Conservation (phyloP, 2,329 filamentous ascomycete genomes). For the Colletotrichum sp. region DNA sequence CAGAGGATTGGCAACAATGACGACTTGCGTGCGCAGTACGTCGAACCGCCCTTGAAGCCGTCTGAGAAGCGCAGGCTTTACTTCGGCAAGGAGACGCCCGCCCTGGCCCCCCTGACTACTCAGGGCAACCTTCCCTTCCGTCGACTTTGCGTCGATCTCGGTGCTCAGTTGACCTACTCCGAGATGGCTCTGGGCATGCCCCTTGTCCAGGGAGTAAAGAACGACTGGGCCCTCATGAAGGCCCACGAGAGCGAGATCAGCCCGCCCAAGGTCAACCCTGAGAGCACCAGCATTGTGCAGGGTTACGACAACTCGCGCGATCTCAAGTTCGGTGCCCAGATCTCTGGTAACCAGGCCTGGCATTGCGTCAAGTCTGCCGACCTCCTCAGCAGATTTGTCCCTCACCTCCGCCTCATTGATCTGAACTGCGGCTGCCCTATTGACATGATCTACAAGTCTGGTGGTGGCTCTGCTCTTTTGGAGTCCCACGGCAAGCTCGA, state of each 20-base stretch:
- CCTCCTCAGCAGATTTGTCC: slow-evolving; percentile 75
- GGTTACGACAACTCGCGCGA: slow-evolving; percentile 85
- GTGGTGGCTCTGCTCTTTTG: slow-evolving; percentile 90
- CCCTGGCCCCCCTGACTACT: slow-evolving; percentile 92
- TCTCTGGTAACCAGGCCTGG: slow-evolving; percentile 92
- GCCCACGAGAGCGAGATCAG: slow-evolving; percentile 82
- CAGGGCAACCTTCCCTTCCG: slow-evolving; percentile 97
- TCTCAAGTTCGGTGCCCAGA: slow-evolving; percentile 88
- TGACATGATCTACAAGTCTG: slow-evolving; percentile 87
- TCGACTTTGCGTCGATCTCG: slow-evolving; percentile 84
- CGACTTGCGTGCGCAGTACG: slow-evolving; percentile 79
- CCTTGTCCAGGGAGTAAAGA: slow-evolving; percentile 85
- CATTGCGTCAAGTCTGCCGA: slow-evolving; percentile 88
- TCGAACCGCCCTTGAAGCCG: slow-evolving; percentile 85
- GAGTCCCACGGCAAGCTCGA: slow-evolving; percentile 87
- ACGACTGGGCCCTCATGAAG: slow-evolving; percentile 95
- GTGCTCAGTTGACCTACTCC: slow-evolving; percentile 92
- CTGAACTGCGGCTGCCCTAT: slow-evolving; percentile 98
- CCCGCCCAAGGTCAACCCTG: slow-evolving; percentile 70
- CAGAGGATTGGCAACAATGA: slow-evolving; percentile 51
- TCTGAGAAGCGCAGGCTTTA: slow-evolving; percentile 95
- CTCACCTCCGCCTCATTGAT: slow-evolving; percentile 87
- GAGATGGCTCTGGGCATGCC: slow-evolving; percentile 97
- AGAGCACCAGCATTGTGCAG: slow-evolving; percentile 60
- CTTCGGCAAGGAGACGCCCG: slow-evolving; percentile 91